Evolutionary conservation across 768 basidiomycete species (phyloP), one percentile per base, ranked within the genome.

Genomic region (Coprinopsis sp.): DNA sequence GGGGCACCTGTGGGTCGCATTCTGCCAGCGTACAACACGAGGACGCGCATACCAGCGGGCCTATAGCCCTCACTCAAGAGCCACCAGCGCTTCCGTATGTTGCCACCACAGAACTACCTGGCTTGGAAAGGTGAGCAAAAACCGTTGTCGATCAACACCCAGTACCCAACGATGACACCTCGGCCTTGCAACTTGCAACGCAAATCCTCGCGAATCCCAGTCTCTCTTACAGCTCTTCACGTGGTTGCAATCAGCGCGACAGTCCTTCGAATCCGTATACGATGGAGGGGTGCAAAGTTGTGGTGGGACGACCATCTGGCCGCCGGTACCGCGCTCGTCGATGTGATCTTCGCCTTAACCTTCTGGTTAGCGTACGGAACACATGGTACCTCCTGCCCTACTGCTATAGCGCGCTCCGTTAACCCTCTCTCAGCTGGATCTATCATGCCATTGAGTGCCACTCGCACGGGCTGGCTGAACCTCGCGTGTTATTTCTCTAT

Each of bases 281-380:
- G 60, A 6, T 55, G 36, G 36, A 46, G 49, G 7, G 41, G 29
- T 13, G 44, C 46, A 12, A 39, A 44, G 21, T 43, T 56, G 23
- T 61, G 60, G 54, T 63, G 60, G 58, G 60, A 63, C 24, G 62
- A 63, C 36, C 50, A 54, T 6, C 37, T 56, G 36, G 52, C 52
- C 1, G 37, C 53, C 16, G 12, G 57, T 13, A 45, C 58, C 6
- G 33, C 60, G 6, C 3, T 51, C 14, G 16, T 50, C 13, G 56
- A 55, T 33, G 12, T 55, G 13, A 22, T 40, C 23, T 51, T 39
- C 27, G 30, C 53, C 18, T 7, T 49, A 2, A 36, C 47, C 10
- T 46, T 54, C 10, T 59, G 51, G 50, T 13, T 57, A 8, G 13
- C 49, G 27, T 39, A 42, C 25, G 22, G 36, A 24, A 27, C 34